These are phyloP conservation scores for Kodamaea sp. DNA, from an alignment of 1,139 yeast species.

Conservation along the genomic window DNA sequence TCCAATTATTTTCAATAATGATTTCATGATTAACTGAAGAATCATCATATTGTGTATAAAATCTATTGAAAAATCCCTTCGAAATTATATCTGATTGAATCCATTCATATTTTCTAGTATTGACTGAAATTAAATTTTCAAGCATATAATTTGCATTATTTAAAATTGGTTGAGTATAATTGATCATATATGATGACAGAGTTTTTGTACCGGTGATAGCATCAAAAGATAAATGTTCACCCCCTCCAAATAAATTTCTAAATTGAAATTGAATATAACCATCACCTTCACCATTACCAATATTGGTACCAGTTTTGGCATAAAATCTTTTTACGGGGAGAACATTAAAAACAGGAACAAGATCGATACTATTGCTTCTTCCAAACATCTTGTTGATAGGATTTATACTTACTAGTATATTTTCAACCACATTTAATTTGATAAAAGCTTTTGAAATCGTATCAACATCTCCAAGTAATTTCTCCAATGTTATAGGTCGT, in stretches of 20 bases:
- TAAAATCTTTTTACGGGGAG: conserved; percentile 62
- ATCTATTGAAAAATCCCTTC: conserved; percentile 56
- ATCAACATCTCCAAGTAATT: conserved; percentile 41
- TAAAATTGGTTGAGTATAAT: conserved; percentile 58
- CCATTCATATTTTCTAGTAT: conserved; percentile 68
- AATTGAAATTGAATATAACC: conserved; percentile 79
- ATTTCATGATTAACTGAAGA: conserved; percentile 49
- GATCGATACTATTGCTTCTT: conserved; percentile 27
- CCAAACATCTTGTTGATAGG: conserved; percentile 29
- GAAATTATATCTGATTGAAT: conserved; percentile 55
- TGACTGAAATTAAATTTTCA: conserved; percentile 53
- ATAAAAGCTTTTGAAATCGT: conserved; percentile 39
- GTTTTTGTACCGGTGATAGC: conserved; percentile 80
- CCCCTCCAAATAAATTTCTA: conserved; percentile 83
- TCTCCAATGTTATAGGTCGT: conserved; percentile 30
- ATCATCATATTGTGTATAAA: conserved; percentile 31
- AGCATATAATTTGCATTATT: conserved; percentile 51
- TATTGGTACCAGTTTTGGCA: conserved; percentile 88
- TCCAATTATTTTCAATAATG: conserved; percentile 60
- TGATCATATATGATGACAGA: conserved; percentile 64
- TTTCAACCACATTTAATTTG: conserved; percentile 44
- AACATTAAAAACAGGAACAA: conserved; percentile 56
- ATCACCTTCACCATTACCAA: conserved; percentile 94
- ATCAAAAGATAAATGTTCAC: conserved; percentile 72
- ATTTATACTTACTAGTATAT: conserved; percentile 38